These are phyloP conservation scores for Neopestalotiopsis sp. DNA, from an alignment of 2,329 filamentous ascomycete species.

Conservation along the genomic window DNA sequence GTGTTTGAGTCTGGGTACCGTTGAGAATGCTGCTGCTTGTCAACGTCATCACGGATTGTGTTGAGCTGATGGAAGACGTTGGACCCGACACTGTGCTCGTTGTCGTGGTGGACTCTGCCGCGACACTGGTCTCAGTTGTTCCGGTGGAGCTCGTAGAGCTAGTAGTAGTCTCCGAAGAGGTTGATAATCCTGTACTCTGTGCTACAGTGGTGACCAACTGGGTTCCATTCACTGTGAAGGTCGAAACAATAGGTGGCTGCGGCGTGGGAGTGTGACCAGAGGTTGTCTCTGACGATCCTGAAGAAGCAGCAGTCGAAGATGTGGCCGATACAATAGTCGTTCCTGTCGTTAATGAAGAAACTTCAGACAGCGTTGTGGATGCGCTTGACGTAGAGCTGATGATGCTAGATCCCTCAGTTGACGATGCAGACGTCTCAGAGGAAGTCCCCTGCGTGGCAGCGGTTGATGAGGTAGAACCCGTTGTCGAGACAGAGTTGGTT, in stretches of 20 bases:
- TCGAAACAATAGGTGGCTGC: neutral
- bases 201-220: conserved; percentile 5
- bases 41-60: neutral
- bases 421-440: neutral
- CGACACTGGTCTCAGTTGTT: neutral
- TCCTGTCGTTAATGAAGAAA: neutral
- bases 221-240: conserved; percentile 10
- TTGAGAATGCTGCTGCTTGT: neutral
- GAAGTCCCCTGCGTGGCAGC: conserved; percentile 4
- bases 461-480: conserved; percentile 9
- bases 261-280: neutral
- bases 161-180: neutral
- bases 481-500: neutral
- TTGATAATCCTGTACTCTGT: neutral
- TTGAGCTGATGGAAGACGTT: neutral
- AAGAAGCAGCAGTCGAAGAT: neutral
- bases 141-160: neutral
- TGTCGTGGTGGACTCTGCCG: neutral
- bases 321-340: neutral
- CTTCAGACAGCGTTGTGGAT: neutral
- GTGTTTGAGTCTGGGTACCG: neutral
- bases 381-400: neutral
- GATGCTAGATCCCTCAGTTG: neutral
- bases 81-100: neutral
- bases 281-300: neutral